These are phyloP conservation scores for Daldinia concentrica DNA, from an alignment of 495 filamentous ascomycete genomes.

Conservation along the genomic window DNA sequence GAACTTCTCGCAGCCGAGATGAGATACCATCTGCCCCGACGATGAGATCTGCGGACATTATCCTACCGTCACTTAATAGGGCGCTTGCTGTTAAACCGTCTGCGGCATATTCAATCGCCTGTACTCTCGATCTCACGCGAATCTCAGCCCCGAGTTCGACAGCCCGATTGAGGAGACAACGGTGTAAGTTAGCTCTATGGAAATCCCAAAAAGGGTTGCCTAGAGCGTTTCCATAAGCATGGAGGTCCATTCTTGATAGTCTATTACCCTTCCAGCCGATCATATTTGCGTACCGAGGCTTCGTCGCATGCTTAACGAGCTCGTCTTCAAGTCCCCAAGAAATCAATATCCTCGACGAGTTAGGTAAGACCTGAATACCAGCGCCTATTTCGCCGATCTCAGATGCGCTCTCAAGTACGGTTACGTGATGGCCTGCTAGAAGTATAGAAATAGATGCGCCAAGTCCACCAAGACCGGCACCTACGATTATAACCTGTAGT, in stretches of 20 bases:
- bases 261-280: slow-evolving; percentile 54
- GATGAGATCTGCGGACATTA: slow-evolving; percentile 60
- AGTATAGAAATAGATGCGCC: slow-evolving; percentile 69
- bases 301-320: slow-evolving; percentile 47
- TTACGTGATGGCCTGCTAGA: slow-evolving; percentile 67
- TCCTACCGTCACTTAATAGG: slow-evolving; percentile 45
- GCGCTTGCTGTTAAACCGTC: slow-evolving; percentile 48
- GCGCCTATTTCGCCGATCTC: slow-evolving; percentile 69
- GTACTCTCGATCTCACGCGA: slow-evolving; percentile 55
- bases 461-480: slow-evolving; percentile 75
- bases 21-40: slow-evolving; percentile 69
- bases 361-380: slow-evolving; percentile 69
- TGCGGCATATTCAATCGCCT: slow-evolving; percentile 45
- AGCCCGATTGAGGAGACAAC: slow-evolving; percentile 61
- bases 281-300: slow-evolving; percentile 54
- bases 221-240: slow-evolving; percentile 55
- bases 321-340: slow-evolving; percentile 51
- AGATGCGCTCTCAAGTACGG: slow-evolving; percentile 69
- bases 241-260: slow-evolving; percentile 53
- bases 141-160: slow-evolving; percentile 63
- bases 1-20: slow-evolving; percentile 58
- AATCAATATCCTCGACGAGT: slow-evolving; percentile 60
- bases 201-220: slow-evolving; percentile 65
- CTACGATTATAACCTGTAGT: slow-evolving; percentile 64
- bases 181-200: slow-evolving; percentile 68